Evolutionary conservation across 495 filamentous ascomycete genomes (phyloP), one percentile per base, ranked within the genome.

Genomic region (Friedmanniomyces endolithicus): DNA sequence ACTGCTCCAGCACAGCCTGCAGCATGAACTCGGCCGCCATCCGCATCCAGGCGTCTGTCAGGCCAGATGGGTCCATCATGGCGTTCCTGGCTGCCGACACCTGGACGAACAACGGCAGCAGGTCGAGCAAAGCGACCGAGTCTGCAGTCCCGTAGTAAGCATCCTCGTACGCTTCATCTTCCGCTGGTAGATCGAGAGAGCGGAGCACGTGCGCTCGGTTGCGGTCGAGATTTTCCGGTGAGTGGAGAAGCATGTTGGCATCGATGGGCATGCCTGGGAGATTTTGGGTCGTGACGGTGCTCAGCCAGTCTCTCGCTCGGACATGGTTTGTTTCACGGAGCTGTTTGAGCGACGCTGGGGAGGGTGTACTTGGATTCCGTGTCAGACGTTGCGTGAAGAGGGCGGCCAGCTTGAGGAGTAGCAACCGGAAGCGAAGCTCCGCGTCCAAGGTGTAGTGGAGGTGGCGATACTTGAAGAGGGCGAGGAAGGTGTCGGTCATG

Each of bases 1-100:
- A 71, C 52, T 75, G 73, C 60, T 80, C 77, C 7, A 76, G 37
- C 3, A 64, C 66, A 6, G 77, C 74, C 47, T 80, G 76, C 11
- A 74, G 58, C 65, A 79, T 73, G 55, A 75, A 76, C 22, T 71
- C 69, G 0, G 65, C 71, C 0, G 72, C 70, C 8, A 77, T 59
- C 11, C 72, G 65, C 54, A 74, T 68, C 73, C 72, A 78, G 6
- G 52, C 45, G 1, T 51, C 54, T 19, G 70, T 71, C 3, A 65
- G 41, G 19, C 48, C 25, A 39, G 55, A 65, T 14, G 58, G 48
- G 47, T 23, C 17, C 17, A 25, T 61, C 53, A 60, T 60, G 6
- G 49, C 52, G 23, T 54, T 48, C 12, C 66, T 35, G 16, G 57
- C 39, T 1, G 67, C 63, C 33, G 75, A 78, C 2, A 82, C 53